Base-by-base conservation (phyloP, 352 stramenopile genomes). In the Phytopythium cucurbitacearum region DNA sequence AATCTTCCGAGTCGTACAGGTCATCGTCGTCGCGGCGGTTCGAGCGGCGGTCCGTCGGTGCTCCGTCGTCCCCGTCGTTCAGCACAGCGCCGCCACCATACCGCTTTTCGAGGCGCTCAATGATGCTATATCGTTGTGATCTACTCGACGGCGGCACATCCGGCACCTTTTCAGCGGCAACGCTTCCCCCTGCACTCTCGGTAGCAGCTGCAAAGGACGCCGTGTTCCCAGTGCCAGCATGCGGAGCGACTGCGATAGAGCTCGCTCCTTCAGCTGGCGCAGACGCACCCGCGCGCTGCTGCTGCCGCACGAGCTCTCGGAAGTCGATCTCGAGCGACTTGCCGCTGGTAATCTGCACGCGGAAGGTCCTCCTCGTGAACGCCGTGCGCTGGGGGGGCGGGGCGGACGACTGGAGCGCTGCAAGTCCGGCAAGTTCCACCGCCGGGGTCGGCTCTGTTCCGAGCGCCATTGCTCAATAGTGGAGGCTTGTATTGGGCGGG, bases 1-100 rank as follows among this genome's bases (percentile, higher is more conserved):
- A 92, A 62, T 94, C 85, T 53, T 94, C 85, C 59, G 80, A 90
- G 67, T 94, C 85, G 64, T 94, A 94, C 57, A 93, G 65, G 53
- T 94, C 82, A 56, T 94, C 85, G 57, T 92, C 79, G 40, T 92
- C 85, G 16, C 69, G 66, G 34, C 84, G 70, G 3, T 74, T 53
- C 10, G 71, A 69, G 33, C 57, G 44, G 9, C 64, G 46, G 8
- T 40, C 57, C 35, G 43, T 64, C 49, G 47, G 53, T 15, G 44
- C 62, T 3, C 44, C 57, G 7, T 52, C 51, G 5, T 67, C 62
- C 5, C 54, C 55, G 35, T 74, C 73, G 5, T 85, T 71, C 10
- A 91, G 58, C 50, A 91, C 66, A 2, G 77, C 68, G 5, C 85
- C 85, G 15, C 77, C 67, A 34, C 85, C 85, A 46, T 94, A 94